phyloP scores from a whole-genome alignment of 306 rosid genomes.

The Prunus davidiana region DNA sequence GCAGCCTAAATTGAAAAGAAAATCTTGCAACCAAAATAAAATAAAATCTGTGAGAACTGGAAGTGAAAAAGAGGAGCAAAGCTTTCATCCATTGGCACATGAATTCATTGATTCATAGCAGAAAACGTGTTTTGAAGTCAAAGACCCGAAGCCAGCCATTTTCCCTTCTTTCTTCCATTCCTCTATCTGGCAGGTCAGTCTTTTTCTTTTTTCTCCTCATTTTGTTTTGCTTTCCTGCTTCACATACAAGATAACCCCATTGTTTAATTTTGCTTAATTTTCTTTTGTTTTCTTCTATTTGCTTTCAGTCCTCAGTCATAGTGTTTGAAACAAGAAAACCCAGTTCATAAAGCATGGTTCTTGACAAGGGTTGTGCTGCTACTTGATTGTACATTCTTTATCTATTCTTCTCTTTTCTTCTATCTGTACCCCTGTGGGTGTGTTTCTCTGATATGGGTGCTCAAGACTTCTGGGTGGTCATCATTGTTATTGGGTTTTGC shows the following conservation, averaged over 20 bases:
- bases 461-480: conserved; percentile 22
- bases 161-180: background rate
- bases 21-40: too few species aligned
- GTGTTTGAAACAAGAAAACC: background rate
- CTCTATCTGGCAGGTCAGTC: conserved; percentile 13
- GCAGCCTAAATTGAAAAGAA: background rate
- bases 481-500: conserved; percentile 25
- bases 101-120: conserved; percentile 1
- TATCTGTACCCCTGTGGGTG: background rate
- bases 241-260: conserved; percentile 6
- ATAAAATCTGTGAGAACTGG: background rate
- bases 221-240: background rate
- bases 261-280: background rate
- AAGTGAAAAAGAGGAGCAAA: background rate
- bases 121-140: background rate
- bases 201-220: background rate
- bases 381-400: conserved; percentile 12
- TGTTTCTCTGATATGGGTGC: conserved; percentile 21
- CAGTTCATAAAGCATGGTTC: conserved; percentile 8
- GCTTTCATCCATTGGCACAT: background rate
- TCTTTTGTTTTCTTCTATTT: background rate
- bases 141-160: background rate
- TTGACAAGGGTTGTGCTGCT: conserved; percentile 15
- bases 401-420: too few species aligned
- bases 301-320: background rate